Percentiles rank a stretch among this genome's conserved stretches.
phyloP scores from a whole-genome alignment of 352 stramenopile species.

The Phytophthora idaei region DNA sequence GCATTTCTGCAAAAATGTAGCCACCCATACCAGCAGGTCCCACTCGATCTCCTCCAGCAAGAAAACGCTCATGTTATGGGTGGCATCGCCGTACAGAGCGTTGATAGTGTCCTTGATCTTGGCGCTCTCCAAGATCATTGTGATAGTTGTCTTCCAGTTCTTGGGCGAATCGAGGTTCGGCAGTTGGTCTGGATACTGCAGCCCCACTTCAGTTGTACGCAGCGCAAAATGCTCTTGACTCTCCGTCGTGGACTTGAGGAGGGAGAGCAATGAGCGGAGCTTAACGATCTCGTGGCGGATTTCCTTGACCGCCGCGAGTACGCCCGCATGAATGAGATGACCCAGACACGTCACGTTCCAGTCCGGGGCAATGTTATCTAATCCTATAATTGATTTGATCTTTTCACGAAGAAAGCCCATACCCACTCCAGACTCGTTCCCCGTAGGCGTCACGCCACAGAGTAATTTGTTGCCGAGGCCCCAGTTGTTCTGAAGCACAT shows the following conservation, averaged over 20 bases:
- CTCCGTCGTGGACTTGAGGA: slow-evolving; percentile 75
- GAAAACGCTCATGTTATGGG: slow-evolving; percentile 78
- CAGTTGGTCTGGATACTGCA: slow-evolving; percentile 66
- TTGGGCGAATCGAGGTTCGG: slow-evolving; percentile 77
- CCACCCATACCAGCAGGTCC: slow-evolving; percentile 75
- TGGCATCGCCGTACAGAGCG: slow-evolving; percentile 64
- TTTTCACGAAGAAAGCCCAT: slow-evolving; percentile 84
- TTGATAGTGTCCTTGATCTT: slow-evolving; percentile 83
- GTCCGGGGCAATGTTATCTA: slow-evolving; percentile 72
- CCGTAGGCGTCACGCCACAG: slow-evolving; percentile 68
- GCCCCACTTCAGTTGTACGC: slow-evolving; percentile 67
- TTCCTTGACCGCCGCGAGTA: slow-evolving; percentile 70
- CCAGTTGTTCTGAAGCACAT: slow-evolving; percentile 82
- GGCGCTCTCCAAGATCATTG: slow-evolving; percentile 78
- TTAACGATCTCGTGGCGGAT: slow-evolving; percentile 78
- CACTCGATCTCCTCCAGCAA: slow-evolving; percentile 80
- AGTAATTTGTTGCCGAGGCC: slow-evolving; percentile 73
- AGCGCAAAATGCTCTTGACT: slow-evolving; percentile 78
- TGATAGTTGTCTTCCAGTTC: slow-evolving; percentile 69
- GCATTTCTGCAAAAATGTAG: slow-evolving; percentile 77
- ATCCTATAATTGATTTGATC: slow-evolving; percentile 78
- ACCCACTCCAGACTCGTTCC: slow-evolving; percentile 64
- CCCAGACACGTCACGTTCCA: slow-evolving; percentile 81
- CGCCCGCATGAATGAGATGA: slow-evolving; percentile 73
- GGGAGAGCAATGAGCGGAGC: slow-evolving; percentile 70